Evolutionary conservation across 176 grass and related monocot species (phyloP).

Genomic region (Oryza coarctata): DNA sequence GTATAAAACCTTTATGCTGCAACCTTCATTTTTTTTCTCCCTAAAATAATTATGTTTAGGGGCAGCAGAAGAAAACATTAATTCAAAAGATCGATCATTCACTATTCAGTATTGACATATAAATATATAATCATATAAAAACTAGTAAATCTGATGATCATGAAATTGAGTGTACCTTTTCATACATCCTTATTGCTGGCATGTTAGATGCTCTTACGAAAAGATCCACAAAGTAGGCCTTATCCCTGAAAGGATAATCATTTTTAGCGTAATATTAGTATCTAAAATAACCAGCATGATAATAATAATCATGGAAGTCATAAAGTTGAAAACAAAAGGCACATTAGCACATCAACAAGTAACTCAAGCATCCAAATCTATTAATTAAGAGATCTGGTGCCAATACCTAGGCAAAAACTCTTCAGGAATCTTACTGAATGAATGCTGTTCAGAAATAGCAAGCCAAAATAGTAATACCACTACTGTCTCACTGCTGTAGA

Average conservation of each 20-base stretch:
- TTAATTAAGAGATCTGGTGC: not conserved
- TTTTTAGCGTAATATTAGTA: conserved; percentile 2
- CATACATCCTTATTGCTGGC: conserved; percentile 98
- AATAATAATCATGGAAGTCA: not conserved
- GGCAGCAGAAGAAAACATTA: not conserved
- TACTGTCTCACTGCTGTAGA: not conserved
- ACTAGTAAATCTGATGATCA: not conserved
- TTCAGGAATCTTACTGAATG: not conserved
- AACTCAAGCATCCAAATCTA: not conserved
- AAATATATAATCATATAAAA: not conserved
- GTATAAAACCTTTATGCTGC: not conserved
- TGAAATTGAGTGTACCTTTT: conserved; percentile 63
- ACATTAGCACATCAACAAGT: not conserved
- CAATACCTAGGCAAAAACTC: not conserved
- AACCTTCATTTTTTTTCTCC: not conserved
- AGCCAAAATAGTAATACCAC: not conserved
- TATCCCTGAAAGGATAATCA: conserved; percentile 64
- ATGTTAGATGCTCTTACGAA: conserved; percentile 97
- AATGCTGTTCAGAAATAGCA: not conserved
- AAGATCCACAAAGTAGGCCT: conserved; percentile 99
- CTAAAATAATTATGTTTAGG: not conserved
- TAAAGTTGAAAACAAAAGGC: not conserved
- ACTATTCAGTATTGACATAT: not conserved
- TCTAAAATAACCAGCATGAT: not conserved
- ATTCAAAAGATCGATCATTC: not conserved